Evolutionary conservation across 2,329 filamentous ascomycete genomes (phyloP), one percentile per base, ranked within the genome.

Genomic region (Ciborinia camelliae): DNA sequence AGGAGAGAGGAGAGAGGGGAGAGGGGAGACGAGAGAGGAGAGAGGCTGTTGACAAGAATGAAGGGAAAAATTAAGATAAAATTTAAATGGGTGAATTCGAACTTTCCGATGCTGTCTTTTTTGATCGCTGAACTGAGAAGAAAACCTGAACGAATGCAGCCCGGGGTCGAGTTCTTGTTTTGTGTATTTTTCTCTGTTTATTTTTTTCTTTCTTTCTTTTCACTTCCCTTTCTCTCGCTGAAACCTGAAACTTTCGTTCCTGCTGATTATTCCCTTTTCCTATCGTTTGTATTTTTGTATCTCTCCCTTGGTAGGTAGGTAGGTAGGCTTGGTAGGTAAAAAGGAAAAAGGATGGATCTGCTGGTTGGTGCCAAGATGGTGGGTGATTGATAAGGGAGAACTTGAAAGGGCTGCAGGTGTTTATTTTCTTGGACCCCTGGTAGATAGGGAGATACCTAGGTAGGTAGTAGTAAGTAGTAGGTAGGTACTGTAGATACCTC

Each of bases 311-410:
- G 35, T 58, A 5, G 45, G n/a, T n/a, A n/a, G n/a, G n/a, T n/a
- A n/a, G n/a, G n/a, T n/a, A n/a, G n/a, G n/a, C n/a, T n/a, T n/a
- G n/a, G n/a, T n/a, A n/a, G n/a, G n/a, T n/a, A n/a, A n/a, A n/a
- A 54, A n/a, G n/a, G n/a, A 53, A n/a, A 55, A 53, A 54, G 50
- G n/a, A 45, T 62, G 60, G 14, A 58, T 58, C 39, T 62, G 30
- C 51, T n/a, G n/a, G n/a, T n/a, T 57, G 39, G 18, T 37, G 51
- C 51, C 61, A 58, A 58, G 30, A 35, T 26, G 54, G 8, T 8
- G 32, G 28, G 20, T 47, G 14, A 30, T 26, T 35, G 30, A 47
- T 51, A n/a, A 12, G 43, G n/a, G 45, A 15, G 32, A 28, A 23
- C 8, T 15, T 15, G n/a, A 51, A 18, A 32, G 43, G 39, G n/a